These are phyloP conservation scores for Trypanosoma scelopori DNA, from an alignment of 208 protist genomes.

Conservation along the genomic window DNA sequence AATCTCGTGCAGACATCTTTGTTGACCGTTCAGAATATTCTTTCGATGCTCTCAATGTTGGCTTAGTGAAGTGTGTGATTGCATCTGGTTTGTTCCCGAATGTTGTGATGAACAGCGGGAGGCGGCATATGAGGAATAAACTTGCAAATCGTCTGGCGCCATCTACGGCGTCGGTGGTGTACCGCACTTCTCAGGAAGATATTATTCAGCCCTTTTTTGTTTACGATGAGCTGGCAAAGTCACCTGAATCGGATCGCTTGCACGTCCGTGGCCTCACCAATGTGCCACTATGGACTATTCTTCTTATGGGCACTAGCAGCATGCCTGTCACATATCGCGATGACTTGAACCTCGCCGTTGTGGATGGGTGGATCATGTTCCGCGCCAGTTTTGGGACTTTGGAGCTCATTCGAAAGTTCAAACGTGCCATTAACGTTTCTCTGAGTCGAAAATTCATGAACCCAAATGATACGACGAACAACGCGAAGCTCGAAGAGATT, in stretches of 20 bases:
- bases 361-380: conserved; percentile 83
- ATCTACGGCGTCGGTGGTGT: conserved; percentile 50
- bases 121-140: conserved; percentile 47
- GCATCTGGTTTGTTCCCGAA: conserved; percentile 66
- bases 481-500: conserved; percentile 53
- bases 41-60: conserved; percentile 50
- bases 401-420: conserved; percentile 63
- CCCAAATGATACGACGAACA: conserved; percentile 63
- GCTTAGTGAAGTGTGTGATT: conserved; percentile 67
- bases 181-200: conserved; percentile 31
- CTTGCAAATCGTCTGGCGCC: conserved; percentile 40
- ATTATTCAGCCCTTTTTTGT: conserved; percentile 70
- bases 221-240: conserved; percentile 55
- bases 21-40: conserved; percentile 66
- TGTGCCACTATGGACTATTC: conserved; percentile 67
- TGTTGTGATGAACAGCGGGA: conserved; percentile 54
- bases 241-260: conserved; percentile 32
- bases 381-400: conserved; percentile 50
- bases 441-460: conserved; percentile 59
- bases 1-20: conserved; percentile 38
- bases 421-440: conserved; percentile 42
- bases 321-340: conserved; percentile 53
- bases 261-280: conserved; percentile 43
- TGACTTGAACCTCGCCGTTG: conserved; percentile 53
- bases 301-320: conserved; percentile 56